Conservation (phyloP, 2,329 filamentous ascomycete species). For the Teratosphaeria zuluensis region DNA sequence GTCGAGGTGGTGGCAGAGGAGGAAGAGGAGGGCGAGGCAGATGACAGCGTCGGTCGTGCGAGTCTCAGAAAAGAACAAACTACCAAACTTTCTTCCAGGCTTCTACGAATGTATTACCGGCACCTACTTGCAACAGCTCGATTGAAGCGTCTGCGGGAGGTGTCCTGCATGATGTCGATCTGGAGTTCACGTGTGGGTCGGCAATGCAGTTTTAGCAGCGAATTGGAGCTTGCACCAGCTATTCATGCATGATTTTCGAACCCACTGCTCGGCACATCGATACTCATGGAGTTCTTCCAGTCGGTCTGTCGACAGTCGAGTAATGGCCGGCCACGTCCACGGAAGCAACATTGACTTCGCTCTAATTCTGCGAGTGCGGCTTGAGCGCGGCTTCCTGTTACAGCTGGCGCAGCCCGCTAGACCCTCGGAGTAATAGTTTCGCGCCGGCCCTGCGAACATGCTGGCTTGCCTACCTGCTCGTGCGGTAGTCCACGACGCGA, state of each 20-base stretch:
- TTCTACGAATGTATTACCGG: not conserved
- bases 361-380: not conserved
- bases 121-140: not conserved
- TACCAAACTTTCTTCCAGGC: not conserved
- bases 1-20: constrained; percentile 25
- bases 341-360: not conserved
- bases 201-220: not conserved
- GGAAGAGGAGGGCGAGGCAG: not conserved
- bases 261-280: not conserved
- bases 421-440: not conserved
- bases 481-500: not conserved
- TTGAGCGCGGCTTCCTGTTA: not conserved
- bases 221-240: not conserved
- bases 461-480: not conserved
- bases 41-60: not conserved
- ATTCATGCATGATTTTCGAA: not conserved
- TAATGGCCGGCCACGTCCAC: not conserved
- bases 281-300: not conserved
- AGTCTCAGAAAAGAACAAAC: not conserved
- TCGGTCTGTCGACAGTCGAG: not conserved
- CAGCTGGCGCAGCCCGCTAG: not conserved
- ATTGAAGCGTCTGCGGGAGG: not conserved
- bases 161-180: not conserved
- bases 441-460: not conserved
- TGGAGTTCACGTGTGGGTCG: not conserved